These are phyloP conservation scores for Pseudotsuga menziesii DNA, from an alignment of 75 land plant species.

Conservation along the genomic window DNA sequence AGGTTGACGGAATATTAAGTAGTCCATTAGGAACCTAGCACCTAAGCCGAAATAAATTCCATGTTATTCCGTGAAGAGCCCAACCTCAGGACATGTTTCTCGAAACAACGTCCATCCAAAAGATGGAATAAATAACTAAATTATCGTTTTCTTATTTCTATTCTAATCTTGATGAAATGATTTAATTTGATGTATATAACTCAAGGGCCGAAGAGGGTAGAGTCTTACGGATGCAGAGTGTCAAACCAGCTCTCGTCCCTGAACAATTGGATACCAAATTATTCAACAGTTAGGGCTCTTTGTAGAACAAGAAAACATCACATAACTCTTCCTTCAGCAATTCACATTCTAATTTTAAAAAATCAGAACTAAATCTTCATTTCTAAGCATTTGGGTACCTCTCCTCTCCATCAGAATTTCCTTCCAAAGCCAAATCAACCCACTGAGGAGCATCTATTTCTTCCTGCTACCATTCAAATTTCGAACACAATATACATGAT, in stretches of 20 bases:
- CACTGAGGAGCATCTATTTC: conserved; percentile 1
- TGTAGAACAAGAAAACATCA: neutral
- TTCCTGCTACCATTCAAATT: neutral
- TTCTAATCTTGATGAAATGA: too few relatives aligned
- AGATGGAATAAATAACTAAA: too few relatives aligned
- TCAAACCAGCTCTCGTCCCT: conserved; percentile 11
- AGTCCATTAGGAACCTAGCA: too few relatives aligned
- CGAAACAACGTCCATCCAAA: too few relatives aligned
- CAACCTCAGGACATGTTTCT: too few relatives aligned
- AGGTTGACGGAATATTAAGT: too few relatives aligned
- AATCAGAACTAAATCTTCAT: neutral
- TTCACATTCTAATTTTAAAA: neutral
- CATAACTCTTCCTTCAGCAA: neutral
- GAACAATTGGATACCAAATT: neutral
- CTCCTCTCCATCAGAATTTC: neutral
- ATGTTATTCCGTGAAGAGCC: neutral
- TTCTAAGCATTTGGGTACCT: neutral
- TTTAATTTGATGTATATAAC: neutral
- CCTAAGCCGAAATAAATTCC: neutral
- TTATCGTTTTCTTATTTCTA: neutral
- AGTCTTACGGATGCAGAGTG: conserved; percentile 6
- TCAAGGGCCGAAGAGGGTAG: neutral
- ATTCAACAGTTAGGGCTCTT: neutral
- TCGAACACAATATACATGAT: too few relatives aligned
- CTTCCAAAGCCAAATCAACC: neutral